Evolutionary conservation across 352 stramenopile genomes (phyloP), one percentile per base, ranked within the genome.

Genomic region (Globisporangium middletonii): DNA sequence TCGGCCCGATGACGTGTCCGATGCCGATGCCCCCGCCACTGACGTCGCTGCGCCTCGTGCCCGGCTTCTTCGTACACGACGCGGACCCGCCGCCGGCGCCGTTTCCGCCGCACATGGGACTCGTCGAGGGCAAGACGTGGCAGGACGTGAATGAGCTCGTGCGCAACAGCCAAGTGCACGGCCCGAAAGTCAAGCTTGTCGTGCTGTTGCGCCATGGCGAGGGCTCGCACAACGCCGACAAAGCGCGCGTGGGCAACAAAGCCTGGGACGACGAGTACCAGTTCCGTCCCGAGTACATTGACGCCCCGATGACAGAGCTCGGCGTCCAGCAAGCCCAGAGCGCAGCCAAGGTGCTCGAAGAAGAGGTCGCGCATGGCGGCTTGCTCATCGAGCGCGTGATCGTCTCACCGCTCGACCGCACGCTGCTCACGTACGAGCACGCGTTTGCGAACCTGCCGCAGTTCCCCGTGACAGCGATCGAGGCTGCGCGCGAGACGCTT

Each of bases 181-280:
- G 68, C 5, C 33, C 68, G 2, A 48, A 62, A 26, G 57, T 68
- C 11, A 75, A 73, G 47, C 57, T 75, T 11, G 45, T 88, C 2
- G 72, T 88, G 48, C 72, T 90, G 33, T 28, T 90, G 52, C 75
- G 80, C 18, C 80, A 90, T 50, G 80, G 76, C 55, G 75, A 90
- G 53, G 80, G 67, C 38, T 75, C 77, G 2, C 80, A 90, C 54
- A 90, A 90, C 44, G 77, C 80, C 38, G 77, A 79, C 49, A 83
- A 84, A 47, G 59, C 65, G 45, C 71, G 74, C n/a, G 72, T 83
- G 42, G 77, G 80, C 6, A 71, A 70, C 28, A 57, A 72, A 15
- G 49, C 69, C 2, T 90, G 80, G 79, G 69, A 84, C 26, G 52
- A 70, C 37, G 50, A 84, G 44, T 71, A 77, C 59, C 71, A 85